phyloP scores from a whole-genome alignment of 768 basidiomycete genomes.

The Suillus ampliporus region DNA sequence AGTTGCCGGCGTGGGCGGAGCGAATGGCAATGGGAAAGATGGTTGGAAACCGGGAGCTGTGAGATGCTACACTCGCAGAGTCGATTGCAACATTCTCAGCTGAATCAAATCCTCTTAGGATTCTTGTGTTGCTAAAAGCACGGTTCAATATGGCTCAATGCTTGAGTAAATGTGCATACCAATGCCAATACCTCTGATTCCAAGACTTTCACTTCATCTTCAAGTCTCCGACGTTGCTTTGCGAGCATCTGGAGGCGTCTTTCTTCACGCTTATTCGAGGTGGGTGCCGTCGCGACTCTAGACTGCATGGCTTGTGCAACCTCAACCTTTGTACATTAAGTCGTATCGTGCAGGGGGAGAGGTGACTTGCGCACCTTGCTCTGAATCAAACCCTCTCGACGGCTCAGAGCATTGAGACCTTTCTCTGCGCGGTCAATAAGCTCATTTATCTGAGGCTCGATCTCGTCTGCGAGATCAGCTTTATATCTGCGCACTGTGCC shows the following conservation, averaged over 20 bases:
- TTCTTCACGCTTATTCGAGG: conserved; percentile 67
- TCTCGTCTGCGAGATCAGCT: conserved; percentile 74
- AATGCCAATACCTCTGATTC: conserved; percentile 66
- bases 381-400: conserved; percentile 65
- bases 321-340: conserved; percentile 52
- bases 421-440: conserved; percentile 74
- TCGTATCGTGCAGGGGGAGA: conserved; percentile 6
- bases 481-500: conserved; percentile 76
- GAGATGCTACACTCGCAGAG: background rate
- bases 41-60: conserved; percentile 56
- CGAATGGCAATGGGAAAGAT: conserved; percentile 60
- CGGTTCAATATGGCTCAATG: background rate
- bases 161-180: conserved; percentile 41
- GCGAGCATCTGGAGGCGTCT: conserved; percentile 66
- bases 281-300: conserved; percentile 52
- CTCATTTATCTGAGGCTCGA: conserved; percentile 81
- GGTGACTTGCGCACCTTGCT: conserved; percentile 55
- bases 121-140: background rate
- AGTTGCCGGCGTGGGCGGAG: conserved; percentile 76
- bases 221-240: conserved; percentile 71
- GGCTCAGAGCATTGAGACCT: conserved; percentile 63
- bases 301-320: conserved; percentile 48
- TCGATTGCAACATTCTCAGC: background rate
- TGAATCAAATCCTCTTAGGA: conserved; percentile 3
- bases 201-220: conserved; percentile 62